Evolutionary conservation across 2,329 filamentous ascomycete species (phyloP), one percentile per base, ranked within the genome.

Genomic region (Pestalotiopsis fici): DNA sequence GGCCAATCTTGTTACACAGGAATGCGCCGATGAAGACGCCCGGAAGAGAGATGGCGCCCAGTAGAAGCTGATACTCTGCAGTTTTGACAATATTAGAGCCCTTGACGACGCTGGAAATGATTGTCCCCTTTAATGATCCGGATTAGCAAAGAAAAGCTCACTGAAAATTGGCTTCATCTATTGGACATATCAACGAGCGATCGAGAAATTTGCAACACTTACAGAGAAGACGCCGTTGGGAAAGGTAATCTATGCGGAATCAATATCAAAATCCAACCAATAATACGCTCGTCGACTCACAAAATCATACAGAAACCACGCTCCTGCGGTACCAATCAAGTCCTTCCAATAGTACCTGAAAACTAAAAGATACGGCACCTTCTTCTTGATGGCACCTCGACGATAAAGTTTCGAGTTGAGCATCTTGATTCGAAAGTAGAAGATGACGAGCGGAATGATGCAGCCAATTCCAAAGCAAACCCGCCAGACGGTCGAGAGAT

Each of bases 361-460:
- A 5, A 87, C 80, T 0, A 88, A 78, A 1, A 74, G 70, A 69
- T 88, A 86, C 0, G 86, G 84, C 0, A 88, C 82, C 7, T 75
- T 75, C 23, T 73, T 77, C 71, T 87, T 86, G 75, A 88, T 88
- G 0, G 86, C 86, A 3, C 85, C 83, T 2, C 83, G 83, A 28
- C 82, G 81, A 69, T 85, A 86, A 12, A 85, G 83, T 72, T 78
- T 83, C 60, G 78, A 87, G 75, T 83, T 87, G 60, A 85, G 76
- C 80, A 85, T 84, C 69, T 80, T 85, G 54, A 88, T 74, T 15
- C 87, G 85, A 68, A 88, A 86, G 74, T 87, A 87, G 67, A 88
- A 86, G 55, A 88, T 80, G 2, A 83, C 82, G 9, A 88, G 75
- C 0, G 87, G 87, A 18, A 86, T 77, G 55, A 85, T 70, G 47